Percentiles rank a stretch among this genome's conserved stretches.
Evolutionary conservation across 768 basidiomycete species (phyloP).

Genomic region (Mycena latifolia): DNA sequence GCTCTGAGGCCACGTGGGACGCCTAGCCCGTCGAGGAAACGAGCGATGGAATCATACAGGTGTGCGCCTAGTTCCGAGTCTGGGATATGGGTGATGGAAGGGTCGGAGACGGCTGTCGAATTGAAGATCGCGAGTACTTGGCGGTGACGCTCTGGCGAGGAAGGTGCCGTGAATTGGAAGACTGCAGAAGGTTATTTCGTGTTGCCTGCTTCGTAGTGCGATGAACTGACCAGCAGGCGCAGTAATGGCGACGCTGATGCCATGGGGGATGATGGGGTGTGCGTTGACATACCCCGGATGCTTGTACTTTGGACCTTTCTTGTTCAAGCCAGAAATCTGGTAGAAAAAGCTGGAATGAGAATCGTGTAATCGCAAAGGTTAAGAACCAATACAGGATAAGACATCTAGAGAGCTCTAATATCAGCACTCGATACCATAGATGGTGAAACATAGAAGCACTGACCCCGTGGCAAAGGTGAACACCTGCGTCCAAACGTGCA

Average conservation of each 20-base stretch:
- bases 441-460: slow-evolving; percentile 40
- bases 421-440: not conserved
- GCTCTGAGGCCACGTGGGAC: slow-evolving; percentile 90
- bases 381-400: slow-evolving; percentile 28
- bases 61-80: slow-evolving; percentile 84
- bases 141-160: slow-evolving; percentile 91
- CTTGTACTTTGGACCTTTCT: slow-evolving; percentile 92
- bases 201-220: slow-evolving; percentile 23
- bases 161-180: slow-evolving; percentile 96
- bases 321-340: slow-evolving; percentile 94
- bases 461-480: slow-evolving; percentile 91
- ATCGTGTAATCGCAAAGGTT: not conserved
- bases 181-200: slow-evolving; percentile 55
- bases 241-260: slow-evolving; percentile 90
- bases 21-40: slow-evolving; percentile 87
- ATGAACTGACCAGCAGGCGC: slow-evolving; percentile 78
- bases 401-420: slow-evolving; percentile 28
- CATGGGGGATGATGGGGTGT: slow-evolving; percentile 94
- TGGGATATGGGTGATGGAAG: slow-evolving; percentile 78
- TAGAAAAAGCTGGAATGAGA: slow-evolving; percentile 6
- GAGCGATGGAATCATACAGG: slow-evolving; percentile 87
- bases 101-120: slow-evolving; percentile 70
- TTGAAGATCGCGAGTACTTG: slow-evolving; percentile 90
- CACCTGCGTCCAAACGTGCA: slow-evolving; percentile 70
- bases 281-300: slow-evolving; percentile 91